Evolutionary conservation across 768 basidiomycete species (phyloP), one percentile per base, ranked within the genome.

Genomic region (Leccinum subgranulosum): DNA sequence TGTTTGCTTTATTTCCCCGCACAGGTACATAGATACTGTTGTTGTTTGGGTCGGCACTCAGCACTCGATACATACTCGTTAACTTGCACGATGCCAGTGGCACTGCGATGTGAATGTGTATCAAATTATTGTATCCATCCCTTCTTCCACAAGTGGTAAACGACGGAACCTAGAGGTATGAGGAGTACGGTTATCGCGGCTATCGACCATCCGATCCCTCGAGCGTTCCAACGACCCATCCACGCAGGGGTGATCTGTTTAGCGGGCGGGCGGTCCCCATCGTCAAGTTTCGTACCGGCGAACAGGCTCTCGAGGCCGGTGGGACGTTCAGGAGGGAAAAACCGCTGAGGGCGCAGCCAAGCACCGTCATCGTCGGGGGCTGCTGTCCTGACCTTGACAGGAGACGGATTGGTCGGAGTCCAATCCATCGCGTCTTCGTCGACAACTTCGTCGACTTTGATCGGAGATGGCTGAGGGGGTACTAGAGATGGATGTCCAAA

Each of bases 251-350:
- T 8, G 23, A 12, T 55, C 17, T 51, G 11, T 4, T 51, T 61
- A 33, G 29, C 10, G 1, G 57, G 25, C 14, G 15, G 62, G 3
- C 25, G 10, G 10, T 59, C 47, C 49, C 53, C 60, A 52, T 84
- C 84, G 53, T 87, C 84, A 8, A 87, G 73, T 51, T 77, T 79
- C 11, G 87, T 84, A 59, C 75, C 77, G 56, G 84, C 84, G 59
- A 91, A 86, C 15, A 92, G 72, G 36, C 78, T 76, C 69, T 92
- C 89, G 8, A 92, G 77, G 14, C 89, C 89, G 1, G 89, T 92
- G 1, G 88, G 87, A 59, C 83, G 81, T 67, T 90, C 88, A 0
- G 88, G 89, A 15, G 87, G 81, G 62, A 90, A 92, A 67, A 90
- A 92, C 14, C 80, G 79, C 62, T 90, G 89, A 4, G 86, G 88